Conservation (phyloP, 2,329 filamentous ascomycete genomes). For the Penicillium sumatraense region DNA sequence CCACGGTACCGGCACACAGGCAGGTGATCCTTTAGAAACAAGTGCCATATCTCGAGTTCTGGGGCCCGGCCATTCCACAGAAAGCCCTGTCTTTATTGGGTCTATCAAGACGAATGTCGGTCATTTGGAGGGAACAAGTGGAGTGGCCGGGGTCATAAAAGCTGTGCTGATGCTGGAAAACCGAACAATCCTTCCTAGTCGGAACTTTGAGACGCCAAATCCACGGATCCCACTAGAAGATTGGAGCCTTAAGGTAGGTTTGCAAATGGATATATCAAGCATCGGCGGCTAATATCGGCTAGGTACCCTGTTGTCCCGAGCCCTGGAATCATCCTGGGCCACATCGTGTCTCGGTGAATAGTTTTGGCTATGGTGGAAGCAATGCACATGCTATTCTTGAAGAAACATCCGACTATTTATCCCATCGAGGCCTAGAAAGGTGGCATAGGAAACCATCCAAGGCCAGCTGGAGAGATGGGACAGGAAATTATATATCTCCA, state of each 20-base stretch:
- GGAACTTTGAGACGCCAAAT: constrained; percentile 47
- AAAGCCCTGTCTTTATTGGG: constrained; percentile 26
- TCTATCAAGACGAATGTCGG: constrained; percentile 32
- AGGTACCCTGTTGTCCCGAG: background rate
- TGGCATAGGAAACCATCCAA: background rate
- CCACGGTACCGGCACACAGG: constrained; percentile 40
- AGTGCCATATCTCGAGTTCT: constrained; percentile 33
- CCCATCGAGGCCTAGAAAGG: background rate
- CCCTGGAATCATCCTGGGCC: background rate
- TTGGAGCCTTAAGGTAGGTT: constrained; percentile 41
- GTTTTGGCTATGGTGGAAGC: constrained; percentile 25
- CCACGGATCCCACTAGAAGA: constrained; percentile 38
- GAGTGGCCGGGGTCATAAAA: constrained; percentile 44
- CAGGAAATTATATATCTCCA: background rate
- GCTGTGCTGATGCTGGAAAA: constrained; percentile 49
- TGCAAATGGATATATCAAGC: too few species aligned
- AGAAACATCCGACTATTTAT: constrained; percentile 7
- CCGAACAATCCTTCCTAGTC: constrained; percentile 50
- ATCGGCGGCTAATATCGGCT: background rate
- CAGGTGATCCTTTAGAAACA: constrained; percentile 39
- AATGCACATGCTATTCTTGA: constrained; percentile 27
- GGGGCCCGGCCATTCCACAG: constrained; percentile 9
- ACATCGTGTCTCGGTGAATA: constrained; percentile 14
- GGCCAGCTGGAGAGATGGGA: background rate
- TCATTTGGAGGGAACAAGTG: constrained; percentile 33